Evolutionary conservation across 192 early-diverging fungal genomes (phyloP).

Genomic region (Jimgerdemannia lactiflua): DNA sequence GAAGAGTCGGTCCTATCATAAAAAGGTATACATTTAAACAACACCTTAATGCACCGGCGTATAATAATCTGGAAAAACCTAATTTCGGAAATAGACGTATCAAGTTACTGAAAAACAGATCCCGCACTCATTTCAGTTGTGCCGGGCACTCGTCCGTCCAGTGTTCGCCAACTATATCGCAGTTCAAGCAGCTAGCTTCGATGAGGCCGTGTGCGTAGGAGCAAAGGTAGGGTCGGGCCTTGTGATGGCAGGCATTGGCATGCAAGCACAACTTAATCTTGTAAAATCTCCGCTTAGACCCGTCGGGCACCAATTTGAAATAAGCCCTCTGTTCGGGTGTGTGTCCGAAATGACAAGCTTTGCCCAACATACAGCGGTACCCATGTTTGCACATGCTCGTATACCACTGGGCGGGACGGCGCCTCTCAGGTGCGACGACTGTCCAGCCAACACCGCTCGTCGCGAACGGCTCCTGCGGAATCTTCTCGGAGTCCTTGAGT

Average conservation of each 20-base stretch:
- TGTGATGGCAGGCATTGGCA: not conserved
- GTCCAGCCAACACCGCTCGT: not conserved
- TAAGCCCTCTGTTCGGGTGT: not conserved
- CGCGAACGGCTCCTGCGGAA: not conserved
- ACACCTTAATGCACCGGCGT: too few relatives aligned
- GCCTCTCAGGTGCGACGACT: not conserved
- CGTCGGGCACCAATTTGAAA: not conserved
- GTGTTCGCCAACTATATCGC: not conserved
- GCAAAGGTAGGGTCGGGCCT: not conserved
- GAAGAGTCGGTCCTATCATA: too few relatives aligned
- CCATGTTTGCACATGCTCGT: not conserved
- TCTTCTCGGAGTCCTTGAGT: not conserved
- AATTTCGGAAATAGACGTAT: too few relatives aligned
- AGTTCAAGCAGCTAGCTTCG: not conserved
- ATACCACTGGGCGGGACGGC: not conserved
- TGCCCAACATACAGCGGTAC: not conserved
- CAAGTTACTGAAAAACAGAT: too few relatives aligned
- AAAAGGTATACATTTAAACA: too few relatives aligned
- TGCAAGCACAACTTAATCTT: not conserved
- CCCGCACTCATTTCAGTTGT: not conserved
- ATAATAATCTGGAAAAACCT: too few relatives aligned
- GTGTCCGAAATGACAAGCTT: not conserved
- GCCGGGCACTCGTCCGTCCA: not conserved
- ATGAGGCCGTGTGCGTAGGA: not conserved
- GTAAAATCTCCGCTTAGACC: not conserved